phyloP scores from a whole-genome alignment of 768 basidiomycete species.

The Lyophyllum atratum region DNA sequence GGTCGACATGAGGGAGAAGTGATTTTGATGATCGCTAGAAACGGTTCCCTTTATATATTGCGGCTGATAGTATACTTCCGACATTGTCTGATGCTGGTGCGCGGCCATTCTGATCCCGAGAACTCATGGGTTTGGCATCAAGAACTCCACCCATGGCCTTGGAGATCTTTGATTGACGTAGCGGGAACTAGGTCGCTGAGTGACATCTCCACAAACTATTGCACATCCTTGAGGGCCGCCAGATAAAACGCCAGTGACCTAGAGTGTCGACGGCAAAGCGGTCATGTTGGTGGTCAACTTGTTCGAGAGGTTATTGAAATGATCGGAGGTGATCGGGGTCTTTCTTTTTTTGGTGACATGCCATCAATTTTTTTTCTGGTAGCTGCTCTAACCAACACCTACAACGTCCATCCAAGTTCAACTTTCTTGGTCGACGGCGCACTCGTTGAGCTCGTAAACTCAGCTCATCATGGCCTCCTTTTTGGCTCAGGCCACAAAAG shows the following conservation, averaged over 20 bases:
- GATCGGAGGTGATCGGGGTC: constrained; percentile 7
- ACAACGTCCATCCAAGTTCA: background rate
- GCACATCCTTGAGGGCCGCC: too few species aligned
- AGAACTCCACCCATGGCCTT: too few species aligned
- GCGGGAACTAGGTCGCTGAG: too few species aligned
- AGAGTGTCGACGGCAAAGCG: too few species aligned
- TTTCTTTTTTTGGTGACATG: background rate
- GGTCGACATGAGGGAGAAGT: background rate
- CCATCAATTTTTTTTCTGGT: constrained; percentile 8
- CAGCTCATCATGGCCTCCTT: constrained; percentile 24
- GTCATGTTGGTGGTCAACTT: too few species aligned
- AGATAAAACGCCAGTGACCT: too few species aligned
- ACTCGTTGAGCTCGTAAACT: constrained; percentile 13
- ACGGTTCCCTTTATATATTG: background rate
- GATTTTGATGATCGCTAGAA: background rate
- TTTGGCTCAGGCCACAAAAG: constrained; percentile 21
- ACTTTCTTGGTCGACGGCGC: background rate
- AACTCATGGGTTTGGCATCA: too few species aligned
- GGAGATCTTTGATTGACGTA: too few species aligned
- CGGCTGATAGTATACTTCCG: background rate
- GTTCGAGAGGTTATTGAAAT: background rate
- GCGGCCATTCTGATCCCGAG: too few species aligned
- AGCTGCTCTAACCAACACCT: background rate
- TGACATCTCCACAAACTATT: too few species aligned
- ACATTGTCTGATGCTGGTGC: too few species aligned